Evolutionary conservation across 768 basidiomycete species (phyloP).

Genomic region (Suillus discolor): DNA sequence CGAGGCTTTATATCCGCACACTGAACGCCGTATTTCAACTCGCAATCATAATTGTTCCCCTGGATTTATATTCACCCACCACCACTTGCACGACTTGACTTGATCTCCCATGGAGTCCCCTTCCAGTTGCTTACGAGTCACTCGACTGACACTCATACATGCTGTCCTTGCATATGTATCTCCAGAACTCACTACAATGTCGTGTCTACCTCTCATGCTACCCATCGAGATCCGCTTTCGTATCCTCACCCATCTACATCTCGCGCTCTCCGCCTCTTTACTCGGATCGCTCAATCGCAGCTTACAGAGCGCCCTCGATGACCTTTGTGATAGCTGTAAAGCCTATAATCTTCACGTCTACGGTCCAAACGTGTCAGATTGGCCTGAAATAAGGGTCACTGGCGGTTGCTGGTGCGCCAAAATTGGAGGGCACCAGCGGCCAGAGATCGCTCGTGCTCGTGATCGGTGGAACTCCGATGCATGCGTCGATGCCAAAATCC

Average conservation of each 20-base stretch:
- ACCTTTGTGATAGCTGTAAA: conserved; percentile 51
- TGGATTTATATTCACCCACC: not conserved
- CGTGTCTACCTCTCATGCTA: conserved; percentile 29
- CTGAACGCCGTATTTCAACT: conserved; percentile 2
- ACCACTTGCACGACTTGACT: not conserved
- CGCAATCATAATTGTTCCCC: not conserved
- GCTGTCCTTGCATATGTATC: conserved; percentile 53
- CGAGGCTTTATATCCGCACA: conserved; percentile 23
- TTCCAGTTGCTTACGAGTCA: conserved; percentile 31
- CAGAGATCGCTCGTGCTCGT: conserved; percentile 2
- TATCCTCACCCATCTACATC: conserved; percentile 51
- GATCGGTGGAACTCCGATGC: conserved; percentile 15
- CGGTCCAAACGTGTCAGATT: conserved; percentile 53
- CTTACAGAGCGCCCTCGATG: conserved; percentile 31
- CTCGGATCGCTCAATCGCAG: conserved; percentile 44
- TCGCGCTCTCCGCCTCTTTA: conserved; percentile 43
- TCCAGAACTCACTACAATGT: conserved; percentile 41
- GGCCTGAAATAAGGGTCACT: conserved; percentile 49
- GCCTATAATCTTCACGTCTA: conserved; percentile 57
- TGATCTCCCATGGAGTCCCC: conserved; percentile 19
- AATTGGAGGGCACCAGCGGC: conserved; percentile 19
- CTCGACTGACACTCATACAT: conserved; percentile 51
- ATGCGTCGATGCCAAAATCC: conserved; percentile 26
- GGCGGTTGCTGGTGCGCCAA: conserved; percentile 50
- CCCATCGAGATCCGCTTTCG: conserved; percentile 56